Base-by-base conservation (phyloP, 2,329 filamentous ascomycete species). In the Dothidotthia symphoricarpi region DNA sequence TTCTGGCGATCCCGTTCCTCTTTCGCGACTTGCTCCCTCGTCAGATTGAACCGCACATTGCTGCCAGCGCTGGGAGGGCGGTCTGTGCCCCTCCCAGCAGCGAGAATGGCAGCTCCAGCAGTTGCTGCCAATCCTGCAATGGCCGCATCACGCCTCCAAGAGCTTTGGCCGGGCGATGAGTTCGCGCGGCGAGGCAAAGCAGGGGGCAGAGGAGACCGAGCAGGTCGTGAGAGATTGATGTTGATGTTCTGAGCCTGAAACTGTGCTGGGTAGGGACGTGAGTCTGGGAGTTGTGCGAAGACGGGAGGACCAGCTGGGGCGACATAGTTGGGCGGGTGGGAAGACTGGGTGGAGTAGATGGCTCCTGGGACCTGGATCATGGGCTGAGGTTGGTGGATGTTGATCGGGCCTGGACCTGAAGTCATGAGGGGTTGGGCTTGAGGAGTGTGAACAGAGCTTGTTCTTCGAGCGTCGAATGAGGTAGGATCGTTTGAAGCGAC, bases 361-460 rank as follows among this genome's bases (percentile, higher is more conserved):
- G 78, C 78, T 45, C 78, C 77, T 25, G 83, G 82, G 3, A 94
- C 81, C 0, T 86, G 87, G 2, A 78, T 75, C 41, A 87, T 77
- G 2, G 90, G 90, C 52, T 89, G 84, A 2, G 90, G 90, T 54
- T 95, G 88, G 61, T 93, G 85, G n/a, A 96, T 74, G 9, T 83
- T 81, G 22, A 88, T 76, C 0, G 80, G 74, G 72, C 56, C 62
- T 7, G 59, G 59, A 24, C 57, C 53, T 6, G 62, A 51, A 12
- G 62, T 63, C 10, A 66, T 37, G 4, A 63, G 30, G 33, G 63
- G 58, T 9, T 22, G 19, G 9, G 19, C 19, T 35, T 66, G 64
- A 11, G 55, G 64, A 40, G 63, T 59, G 12, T 72, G 72, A 11
- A 72, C 61, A n/a, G 72, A 58, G 25, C 80, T 78, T 15, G 69